Evolutionary conservation across 2,329 filamentous ascomycete species (phyloP), one percentile per base, ranked within the genome.

Genomic region (Tricladium varicosporioides): DNA sequence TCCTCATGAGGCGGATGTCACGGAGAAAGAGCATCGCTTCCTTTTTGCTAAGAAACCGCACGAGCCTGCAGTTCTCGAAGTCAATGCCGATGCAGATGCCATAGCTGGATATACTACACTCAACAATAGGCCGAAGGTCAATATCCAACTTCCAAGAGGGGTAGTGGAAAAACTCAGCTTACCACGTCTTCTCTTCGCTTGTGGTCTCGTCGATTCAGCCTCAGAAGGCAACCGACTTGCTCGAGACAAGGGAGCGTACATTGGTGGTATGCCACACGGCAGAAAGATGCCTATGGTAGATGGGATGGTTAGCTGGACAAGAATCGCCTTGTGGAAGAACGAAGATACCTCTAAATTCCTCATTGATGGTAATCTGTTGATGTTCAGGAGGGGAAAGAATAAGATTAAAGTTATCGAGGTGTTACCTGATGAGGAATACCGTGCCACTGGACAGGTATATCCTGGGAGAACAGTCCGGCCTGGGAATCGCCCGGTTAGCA

Each of bases 381-480:
- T 87, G 63, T 73, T 87, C 53, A 81, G 85, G 61, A 83, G 79
- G 67, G 84, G 84, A 62, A 86, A 85, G 73, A 80, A 85, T 71
- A 84, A 86, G 60, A 71, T 87, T 47, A 80, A 83, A 47, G 78
- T 86, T 61, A 75, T 87, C 51, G 76, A 86, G 70, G 75, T 87
- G 60, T 74, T 87, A 31, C 74, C 72, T 59, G 81, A 87, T 65
- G 74, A 81, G 48, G 78, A 69, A n/a, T 70, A 63, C 48, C 60
- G 46, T 32, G 2, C 13, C n/a, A 36, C 33, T 15, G 57, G 57
- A 9, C 45, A 48, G 45, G 51, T 45, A 5, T 59, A 56, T 36
- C 56, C 56, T 2, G 56, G 56, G 2, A 54, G 42, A 51, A 48
- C 22, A 7, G 22, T 27, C 22, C 22, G 22, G 22, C 18, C 51